Base-by-base conservation (phyloP, 371 early-diverging fungal species). In the Sanchytrium tribonematis region DNA sequence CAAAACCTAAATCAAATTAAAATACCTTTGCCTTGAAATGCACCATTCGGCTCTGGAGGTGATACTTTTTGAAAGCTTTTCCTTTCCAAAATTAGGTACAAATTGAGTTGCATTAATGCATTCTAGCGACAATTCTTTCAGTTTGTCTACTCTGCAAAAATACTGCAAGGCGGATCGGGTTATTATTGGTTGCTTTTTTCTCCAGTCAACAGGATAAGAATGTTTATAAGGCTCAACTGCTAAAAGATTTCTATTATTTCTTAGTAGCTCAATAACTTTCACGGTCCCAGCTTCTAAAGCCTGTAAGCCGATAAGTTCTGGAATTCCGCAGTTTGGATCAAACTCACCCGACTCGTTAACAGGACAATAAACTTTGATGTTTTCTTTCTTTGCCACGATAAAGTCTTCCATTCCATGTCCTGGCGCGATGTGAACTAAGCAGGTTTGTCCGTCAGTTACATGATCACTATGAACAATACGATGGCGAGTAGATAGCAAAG, bases 361-460 rank as follows among this genome's bases (percentile, higher is more conserved):
- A 72, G 78, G 69, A 66, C 71, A 69, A 69, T 80, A 77, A 0
- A 82, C 77, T 29, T 74, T 72, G 30, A 92, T 84, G 1, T 82
- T 83, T 1, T 81, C 69, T 22, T 74, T 71, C 32, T 81, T 72
- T 66, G 91, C 87, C 0, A 79, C 78, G 71, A 87, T 86, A 75
- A 90, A 93, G 79, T 96, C 97, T 28, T 92, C 91, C 80, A 88
- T 85, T 68, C 97, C 97, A 74, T 95, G 94, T 0, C 88, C 93
- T 2, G 95, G 95, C 0, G 97, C 92, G 32, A 86, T 86, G 73
- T 96, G 97, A 0, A 96, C 95, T 28, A 96, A 74, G 66, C 83
- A 90, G 1, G 92, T 91, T 66, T 95, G 95, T 1, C 83, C 85
- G 0, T 83, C 82, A 5, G 86, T 83, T 27, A 96, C 91, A 79